Base-by-base conservation (phyloP, 257 asterid genomes). In the Craterostigma plantagineum region DNA sequence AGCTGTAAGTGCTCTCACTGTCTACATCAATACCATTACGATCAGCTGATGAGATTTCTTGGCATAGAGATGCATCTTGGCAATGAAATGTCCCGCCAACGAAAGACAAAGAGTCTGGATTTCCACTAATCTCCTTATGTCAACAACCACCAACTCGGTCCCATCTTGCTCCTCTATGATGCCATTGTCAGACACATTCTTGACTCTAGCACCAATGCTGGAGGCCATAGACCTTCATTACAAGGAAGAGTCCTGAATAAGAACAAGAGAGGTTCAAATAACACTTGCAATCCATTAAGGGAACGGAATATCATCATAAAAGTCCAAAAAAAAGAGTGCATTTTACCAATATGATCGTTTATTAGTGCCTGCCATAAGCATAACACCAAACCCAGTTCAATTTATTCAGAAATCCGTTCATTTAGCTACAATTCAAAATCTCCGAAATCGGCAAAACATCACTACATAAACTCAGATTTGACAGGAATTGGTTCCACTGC, bases 1-100 rank as follows among this genome's bases (percentile, higher is more conserved):
- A 65, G 67, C 76, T 68, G 60, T 62, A 65, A 39, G 69, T 72
- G 60, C 62, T 62, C 63, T 68, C 81, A 42, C 69, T 72, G 39
- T 72, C 73, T 30, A 57, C 16, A 33, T 57, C 65, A 64, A 62
- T 62, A 45, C 52, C n/a, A n/a, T n/a, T n/a, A n/a, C n/a, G n/a
- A n/a, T n/a, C n/a, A n/a, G n/a, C n/a, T n/a, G n/a, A n/a, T n/a
- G n/a, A n/a, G n/a, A n/a, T n/a, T n/a, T n/a, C n/a, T n/a, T n/a
- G n/a, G n/a, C n/a, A 59, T 18, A 30, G 16, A 14, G 62, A 56
- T 16, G 52, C 39, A 10, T 59, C 59, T 53, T 57, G 67, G n/a
- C n/a, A n/a, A n/a, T n/a, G n/a, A 43, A 9, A 40, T 54, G 36
- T 52, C 48, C 63, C 44, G 14, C 30, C 38, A 38, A 50, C 56